Base-by-base conservation (phyloP, 768 basidiomycete species). In the Scleroderma bovista region DNA sequence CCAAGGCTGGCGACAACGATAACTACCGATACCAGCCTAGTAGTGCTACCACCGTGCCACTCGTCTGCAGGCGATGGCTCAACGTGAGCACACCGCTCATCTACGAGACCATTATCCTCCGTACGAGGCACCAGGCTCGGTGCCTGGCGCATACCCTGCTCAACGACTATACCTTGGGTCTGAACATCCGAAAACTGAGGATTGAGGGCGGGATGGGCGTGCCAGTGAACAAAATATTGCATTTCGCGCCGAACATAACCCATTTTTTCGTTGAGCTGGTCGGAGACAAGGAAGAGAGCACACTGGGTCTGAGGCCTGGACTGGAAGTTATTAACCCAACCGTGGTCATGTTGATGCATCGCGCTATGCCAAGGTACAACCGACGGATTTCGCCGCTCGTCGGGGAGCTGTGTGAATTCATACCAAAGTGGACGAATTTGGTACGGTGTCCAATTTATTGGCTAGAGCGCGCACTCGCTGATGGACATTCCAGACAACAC, bases 71-170 rank as follows among this genome's bases (percentile, higher is more conserved):
- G 20, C 44, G 44, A 22, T 45, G 44, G 44, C 44, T 45, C 31
- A 45, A 33, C 31, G 44, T 45, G 17, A 32, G 44, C 44, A 45
- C 44, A 11, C 44, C 44, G 3, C 31, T 45, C n/a, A 19, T 45
- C 44, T 45, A 45, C 44, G 31, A 45, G 19, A 33, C 44, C 44
- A n/a, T 45, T 16, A n/a, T 45, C 44, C 44, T 45, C 17, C 44
- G 44, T 16, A 32, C 44, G 19, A 31, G 44, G 19, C 44, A 17
- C 12, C 44, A 33, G 31, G 32, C 16, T 10, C 31, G 16, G 11
- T 34, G 31, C 16, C 31, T 45, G 4, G 31, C 31, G 19, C 44
- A 29, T 17, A 45, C 44, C 9, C 17, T 45, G 16, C 31, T 45
- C 31, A 33, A 10, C 15, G 44, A 45, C 31, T 33, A 45, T 22